Evolutionary conservation across 2,329 filamentous ascomycete species (phyloP).

Genomic region (Myrmaecium sp.): DNA sequence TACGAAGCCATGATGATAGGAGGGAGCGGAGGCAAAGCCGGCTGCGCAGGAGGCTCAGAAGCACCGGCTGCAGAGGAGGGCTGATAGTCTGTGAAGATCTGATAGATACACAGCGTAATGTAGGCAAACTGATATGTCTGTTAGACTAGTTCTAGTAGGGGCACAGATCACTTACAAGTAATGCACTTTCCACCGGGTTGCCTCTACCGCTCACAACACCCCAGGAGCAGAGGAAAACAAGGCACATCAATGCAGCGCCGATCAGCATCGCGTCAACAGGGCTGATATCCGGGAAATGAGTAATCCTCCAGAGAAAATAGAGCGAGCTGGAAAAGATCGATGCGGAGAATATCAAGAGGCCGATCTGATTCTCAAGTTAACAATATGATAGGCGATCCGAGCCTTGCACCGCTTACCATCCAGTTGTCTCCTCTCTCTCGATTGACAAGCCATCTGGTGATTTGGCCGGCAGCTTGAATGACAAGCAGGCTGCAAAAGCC

Average conservation of each 20-base stretch:
- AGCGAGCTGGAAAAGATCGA: conserved; percentile 85
- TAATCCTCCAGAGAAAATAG: conserved; percentile 92
- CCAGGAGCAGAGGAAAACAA: conserved; percentile 82
- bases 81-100: conserved; percentile 97
- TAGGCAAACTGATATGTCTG: conserved; percentile 55
- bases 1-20: conserved; percentile 98
- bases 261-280: conserved; percentile 88
- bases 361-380: conserved; percentile 43
- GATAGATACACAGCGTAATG: conserved; percentile 94
- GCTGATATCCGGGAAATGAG: conserved; percentile 81
- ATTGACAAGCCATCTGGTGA: conserved; percentile 90
- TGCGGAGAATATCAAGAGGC: conserved; percentile 70
- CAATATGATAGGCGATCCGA: background rate
- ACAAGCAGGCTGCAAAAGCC: conserved; percentile 93
- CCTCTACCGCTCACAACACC: conserved; percentile 87
- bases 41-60: conserved; percentile 41
- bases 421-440: conserved; percentile 84
- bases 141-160: background rate
- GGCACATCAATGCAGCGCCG: conserved; percentile 80
- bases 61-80: conserved; percentile 48
- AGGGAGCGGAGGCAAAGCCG: conserved; percentile 90
- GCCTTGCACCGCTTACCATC: conserved; percentile 49
- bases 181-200: conserved; percentile 85
- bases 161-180: conserved; percentile 36
- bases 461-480: conserved; percentile 86